phyloP scores from a whole-genome alignment of 768 basidiomycete species.

The Lentinula aciculospora region DNA sequence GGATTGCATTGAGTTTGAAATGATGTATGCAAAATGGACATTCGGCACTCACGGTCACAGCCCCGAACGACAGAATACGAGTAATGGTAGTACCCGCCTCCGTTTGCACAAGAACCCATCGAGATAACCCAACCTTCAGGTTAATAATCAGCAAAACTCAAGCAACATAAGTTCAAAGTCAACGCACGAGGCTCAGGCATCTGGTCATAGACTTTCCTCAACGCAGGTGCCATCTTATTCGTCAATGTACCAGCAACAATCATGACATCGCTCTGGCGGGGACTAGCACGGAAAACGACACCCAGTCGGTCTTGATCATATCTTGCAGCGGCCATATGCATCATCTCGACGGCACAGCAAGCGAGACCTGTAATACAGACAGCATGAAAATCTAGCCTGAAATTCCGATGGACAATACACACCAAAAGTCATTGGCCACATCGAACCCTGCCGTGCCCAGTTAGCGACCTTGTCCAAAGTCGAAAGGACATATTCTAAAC shows the following conservation, averaged over 20 bases:
- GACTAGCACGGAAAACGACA: slow-evolving; percentile 98
- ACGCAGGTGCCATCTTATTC: slow-evolving; percentile 99
- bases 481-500: slow-evolving; percentile 88
- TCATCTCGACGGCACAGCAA: slow-evolving; percentile 99
- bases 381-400: slow-evolving; percentile 13
- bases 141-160: slow-evolving; percentile 3
- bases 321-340: slow-evolving; percentile 99
- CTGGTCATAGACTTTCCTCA: slow-evolving; percentile 95
- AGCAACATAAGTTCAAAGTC: neutral
- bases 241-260: slow-evolving; percentile 98
- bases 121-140: slow-evolving; percentile 92
- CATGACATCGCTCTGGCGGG: slow-evolving; percentile 96
- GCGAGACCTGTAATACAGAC: slow-evolving; percentile 63
- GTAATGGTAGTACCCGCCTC: slow-evolving; percentile 96
- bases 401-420: slow-evolving; percentile 10
- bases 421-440: slow-evolving; percentile 99
- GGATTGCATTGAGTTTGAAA: slow-evolving; percentile 5
- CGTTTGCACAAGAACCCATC: slow-evolving; percentile 99
- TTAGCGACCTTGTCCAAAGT: slow-evolving; percentile 95
- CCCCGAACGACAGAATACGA: slow-evolving; percentile 98
- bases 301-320: slow-evolving; percentile 98
- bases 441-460: slow-evolving; percentile 96
- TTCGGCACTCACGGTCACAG: slow-evolving; percentile 73
- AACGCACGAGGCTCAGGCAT: slow-evolving; percentile 93
- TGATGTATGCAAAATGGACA: neutral